These are phyloP conservation scores for Inga leiocalycina DNA, from an alignment of 306 rosid species.

Conservation along the genomic window DNA sequence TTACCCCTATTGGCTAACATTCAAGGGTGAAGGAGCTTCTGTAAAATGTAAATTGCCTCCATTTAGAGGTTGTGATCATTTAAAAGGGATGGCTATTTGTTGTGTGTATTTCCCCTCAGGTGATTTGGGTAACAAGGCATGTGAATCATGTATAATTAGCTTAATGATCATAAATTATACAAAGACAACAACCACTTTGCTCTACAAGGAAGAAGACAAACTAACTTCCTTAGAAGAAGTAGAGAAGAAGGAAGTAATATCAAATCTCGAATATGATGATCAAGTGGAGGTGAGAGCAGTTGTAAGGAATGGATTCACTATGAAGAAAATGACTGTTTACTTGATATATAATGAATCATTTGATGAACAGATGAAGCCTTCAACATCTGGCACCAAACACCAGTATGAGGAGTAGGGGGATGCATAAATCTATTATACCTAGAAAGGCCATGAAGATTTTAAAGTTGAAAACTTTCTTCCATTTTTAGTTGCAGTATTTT, in stretches of 20 bases:
- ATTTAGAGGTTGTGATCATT: not conserved
- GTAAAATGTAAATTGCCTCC: not conserved
- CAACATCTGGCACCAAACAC: not conserved
- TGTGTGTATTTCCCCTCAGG: not conserved
- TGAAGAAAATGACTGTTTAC: not conserved
- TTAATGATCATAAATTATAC: not conserved
- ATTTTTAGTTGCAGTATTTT: too few species aligned
- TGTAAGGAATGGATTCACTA: not conserved
- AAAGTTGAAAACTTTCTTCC: too few species aligned
- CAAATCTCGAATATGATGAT: not conserved
- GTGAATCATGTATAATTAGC: not conserved
- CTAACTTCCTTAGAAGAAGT: not conserved
- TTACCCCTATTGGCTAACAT: not conserved
- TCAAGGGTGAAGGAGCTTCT: not conserved
- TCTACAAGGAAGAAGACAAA: not conserved
- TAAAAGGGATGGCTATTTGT: not conserved
- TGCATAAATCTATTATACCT: not conserved
- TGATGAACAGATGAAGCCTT: not conserved
- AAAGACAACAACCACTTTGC: not conserved
- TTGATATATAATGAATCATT: not conserved
- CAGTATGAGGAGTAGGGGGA: not conserved
- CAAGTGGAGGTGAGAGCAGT: not conserved
- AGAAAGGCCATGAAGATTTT: not conserved
- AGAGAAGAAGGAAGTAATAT: not conserved
- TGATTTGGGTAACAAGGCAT: not conserved